These are phyloP conservation scores for Thielaviopsis euricoi DNA, from an alignment of 2,329 filamentous ascomycete genomes.

Conservation along the genomic window DNA sequence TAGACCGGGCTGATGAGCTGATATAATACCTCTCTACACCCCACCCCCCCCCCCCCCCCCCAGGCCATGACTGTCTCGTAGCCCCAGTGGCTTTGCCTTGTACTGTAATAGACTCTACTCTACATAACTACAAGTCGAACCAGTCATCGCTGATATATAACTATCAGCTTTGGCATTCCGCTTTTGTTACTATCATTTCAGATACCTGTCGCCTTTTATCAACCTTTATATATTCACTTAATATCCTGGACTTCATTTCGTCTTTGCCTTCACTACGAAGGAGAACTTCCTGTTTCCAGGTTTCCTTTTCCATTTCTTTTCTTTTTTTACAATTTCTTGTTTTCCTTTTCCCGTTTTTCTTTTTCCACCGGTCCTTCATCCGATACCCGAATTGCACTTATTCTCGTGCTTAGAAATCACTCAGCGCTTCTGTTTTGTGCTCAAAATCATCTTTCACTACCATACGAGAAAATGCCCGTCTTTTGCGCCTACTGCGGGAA, in stretches of 20 bases:
- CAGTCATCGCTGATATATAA: background rate
- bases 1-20: background rate
- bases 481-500: slow-evolving; percentile 39
- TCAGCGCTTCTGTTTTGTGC: background rate
- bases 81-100: background rate
- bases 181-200: background rate
- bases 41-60: background rate
- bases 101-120: background rate
- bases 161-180: background rate
- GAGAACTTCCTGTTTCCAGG: background rate
- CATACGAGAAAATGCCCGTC: slow-evolving; percentile 17
- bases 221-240: background rate
- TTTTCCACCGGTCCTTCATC: background rate
- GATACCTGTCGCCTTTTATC: background rate
- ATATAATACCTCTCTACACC: background rate
- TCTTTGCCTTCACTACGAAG: background rate
- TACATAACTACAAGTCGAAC: background rate
- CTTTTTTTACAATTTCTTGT: background rate
- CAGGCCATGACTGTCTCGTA: background rate
- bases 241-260: background rate
- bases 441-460: background rate
- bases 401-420: background rate
- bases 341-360: background rate
- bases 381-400: background rate
- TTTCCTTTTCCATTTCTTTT: background rate